Conservation (phyloP, 805 yeast genomes). For the Metschnikowia vanudenii region DNA sequence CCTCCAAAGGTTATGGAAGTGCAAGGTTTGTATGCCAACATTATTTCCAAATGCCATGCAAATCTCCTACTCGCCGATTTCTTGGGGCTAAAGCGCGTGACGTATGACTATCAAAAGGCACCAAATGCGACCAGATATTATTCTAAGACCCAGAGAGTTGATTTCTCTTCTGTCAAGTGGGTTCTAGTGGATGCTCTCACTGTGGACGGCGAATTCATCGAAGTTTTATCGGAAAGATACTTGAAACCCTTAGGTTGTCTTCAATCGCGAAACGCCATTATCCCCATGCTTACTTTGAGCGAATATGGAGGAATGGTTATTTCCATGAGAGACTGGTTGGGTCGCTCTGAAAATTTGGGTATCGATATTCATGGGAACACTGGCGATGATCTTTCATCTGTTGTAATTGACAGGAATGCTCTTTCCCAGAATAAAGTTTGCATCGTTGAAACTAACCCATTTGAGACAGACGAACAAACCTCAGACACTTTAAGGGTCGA, state of each 20-base stretch:
- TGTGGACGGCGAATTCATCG: constrained; percentile 90
- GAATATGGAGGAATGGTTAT: constrained; percentile 97
- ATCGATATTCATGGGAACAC: constrained; percentile 36
- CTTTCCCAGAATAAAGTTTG: constrained; percentile 70
- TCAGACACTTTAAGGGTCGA: constrained; percentile 63
- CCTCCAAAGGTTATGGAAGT: constrained; percentile 70
- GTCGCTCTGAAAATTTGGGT: constrained; percentile 63
- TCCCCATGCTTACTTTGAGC: constrained; percentile 83
- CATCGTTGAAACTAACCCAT: constrained; percentile 58
- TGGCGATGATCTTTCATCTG: constrained; percentile 50
- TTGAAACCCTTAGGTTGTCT: constrained; percentile 84
- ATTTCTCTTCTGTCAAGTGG: constrained; percentile 80
- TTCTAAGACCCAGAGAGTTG: constrained; percentile 70
- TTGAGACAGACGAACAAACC: constrained; percentile 40
- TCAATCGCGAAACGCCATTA: constrained; percentile 69
- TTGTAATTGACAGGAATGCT: constrained; percentile 70
- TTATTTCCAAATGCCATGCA: constrained; percentile 68
- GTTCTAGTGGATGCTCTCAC: constrained; percentile 85
- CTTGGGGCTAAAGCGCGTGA: constrained; percentile 83
- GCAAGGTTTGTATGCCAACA: constrained; percentile 84
- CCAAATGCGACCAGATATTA: constrained; percentile 83
- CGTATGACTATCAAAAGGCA: constrained; percentile 86
- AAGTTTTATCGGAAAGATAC: constrained; percentile 86
- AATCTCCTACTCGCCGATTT: constrained; percentile 82
- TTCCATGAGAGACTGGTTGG: constrained; percentile 88